Base-by-base conservation (phyloP, 768 basidiomycete species). In the Boletus rubropictus region DNA sequence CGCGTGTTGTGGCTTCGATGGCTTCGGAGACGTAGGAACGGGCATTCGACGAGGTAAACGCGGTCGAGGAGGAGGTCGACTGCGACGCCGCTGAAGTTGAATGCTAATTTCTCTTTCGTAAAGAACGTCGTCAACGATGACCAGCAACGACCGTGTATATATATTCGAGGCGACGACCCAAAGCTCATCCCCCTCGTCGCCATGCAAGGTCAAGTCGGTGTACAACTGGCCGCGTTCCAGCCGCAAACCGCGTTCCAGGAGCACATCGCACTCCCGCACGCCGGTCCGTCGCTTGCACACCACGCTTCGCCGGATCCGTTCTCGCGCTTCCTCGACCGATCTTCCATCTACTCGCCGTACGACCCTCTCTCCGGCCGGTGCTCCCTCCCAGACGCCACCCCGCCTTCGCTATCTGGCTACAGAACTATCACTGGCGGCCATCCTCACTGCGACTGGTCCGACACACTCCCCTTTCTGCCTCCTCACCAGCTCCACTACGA, bases 271-370 rank as follows among this genome's bases (percentile, higher is more conserved):
- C 39, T 39, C 42, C 12, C 40, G 20, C 40, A 29, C 40, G n/a
- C n/a, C n/a, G n/a, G n/a, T n/a, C n/a, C n/a, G n/a, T n/a, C n/a
- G n/a, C n/a, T n/a, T n/a, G 5, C 40, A 21, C 36, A 36, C 24
- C 28, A 27, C 24, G 49, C 34, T 50, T 54, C 56, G 7, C 50
- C 59, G 50, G 60, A 62, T 53, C 50, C 60, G 43, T 54, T 53
- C 15, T 4, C 55, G 39, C 58, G 53, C 63, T 63, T 63, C 63
- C 48, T 65, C 53, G 63, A 60, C 48, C 49, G 63, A 62, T 64
- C 61, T 57, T 52, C 61, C 51, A 48, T 50, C 51, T 62, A 40
- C 25, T 3, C 25, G 6, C 25, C 39, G 8, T 27, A 25, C 39
- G 39, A 40, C 39, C 17, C 5, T 1, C 25, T 27, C 39, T 7